These are phyloP conservation scores for Adansonia madagascariensis DNA, from an alignment of 441 rosid genomes.

Conservation along the genomic window DNA sequence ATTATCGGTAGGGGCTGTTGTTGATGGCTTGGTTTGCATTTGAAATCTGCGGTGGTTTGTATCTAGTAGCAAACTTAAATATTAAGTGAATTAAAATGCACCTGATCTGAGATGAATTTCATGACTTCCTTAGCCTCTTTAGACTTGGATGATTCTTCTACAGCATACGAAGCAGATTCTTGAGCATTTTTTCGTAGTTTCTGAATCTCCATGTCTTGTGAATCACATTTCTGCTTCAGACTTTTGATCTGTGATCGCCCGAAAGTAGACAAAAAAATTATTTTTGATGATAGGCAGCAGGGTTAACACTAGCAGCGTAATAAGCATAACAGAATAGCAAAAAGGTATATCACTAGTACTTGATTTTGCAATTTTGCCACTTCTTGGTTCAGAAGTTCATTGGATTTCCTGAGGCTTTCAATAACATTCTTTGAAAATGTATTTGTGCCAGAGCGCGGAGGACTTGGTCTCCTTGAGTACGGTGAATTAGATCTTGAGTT, in stretches of 20 bases:
- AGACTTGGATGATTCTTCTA: slow-evolving; percentile 53
- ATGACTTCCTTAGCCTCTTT: slow-evolving; percentile 57
- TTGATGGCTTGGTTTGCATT: background rate
- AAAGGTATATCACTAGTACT: slow-evolving; percentile 40
- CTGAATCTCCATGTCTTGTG: slow-evolving; percentile 61
- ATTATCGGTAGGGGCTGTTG: background rate
- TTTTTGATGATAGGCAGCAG: background rate
- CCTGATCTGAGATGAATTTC: slow-evolving; percentile 62
- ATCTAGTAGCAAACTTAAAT: slow-evolving; percentile 10
- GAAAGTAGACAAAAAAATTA: slow-evolving; percentile 26
- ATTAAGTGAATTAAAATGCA: slow-evolving; percentile 25
- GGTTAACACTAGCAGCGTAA: background rate
- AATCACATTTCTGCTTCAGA: slow-evolving; percentile 63
- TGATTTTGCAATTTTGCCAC: slow-evolving; percentile 71
- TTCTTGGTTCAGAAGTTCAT: slow-evolving; percentile 78
- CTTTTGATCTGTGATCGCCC: slow-evolving; percentile 50
- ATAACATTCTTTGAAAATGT: slow-evolving; percentile 78
- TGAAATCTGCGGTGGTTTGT: background rate
- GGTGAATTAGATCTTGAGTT: slow-evolving; percentile 60
- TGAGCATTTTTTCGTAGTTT: slow-evolving; percentile 49
- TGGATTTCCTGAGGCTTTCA: slow-evolving; percentile 83
- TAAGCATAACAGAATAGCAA: slow-evolving; percentile 26
- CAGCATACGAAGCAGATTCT: slow-evolving; percentile 52
- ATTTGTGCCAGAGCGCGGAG: slow-evolving; percentile 58
- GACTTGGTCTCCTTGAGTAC: slow-evolving; percentile 74